Base-by-base conservation (phyloP, 2,329 filamentous ascomycete genomes). In the Hymenoscyphus infarciens region DNA sequence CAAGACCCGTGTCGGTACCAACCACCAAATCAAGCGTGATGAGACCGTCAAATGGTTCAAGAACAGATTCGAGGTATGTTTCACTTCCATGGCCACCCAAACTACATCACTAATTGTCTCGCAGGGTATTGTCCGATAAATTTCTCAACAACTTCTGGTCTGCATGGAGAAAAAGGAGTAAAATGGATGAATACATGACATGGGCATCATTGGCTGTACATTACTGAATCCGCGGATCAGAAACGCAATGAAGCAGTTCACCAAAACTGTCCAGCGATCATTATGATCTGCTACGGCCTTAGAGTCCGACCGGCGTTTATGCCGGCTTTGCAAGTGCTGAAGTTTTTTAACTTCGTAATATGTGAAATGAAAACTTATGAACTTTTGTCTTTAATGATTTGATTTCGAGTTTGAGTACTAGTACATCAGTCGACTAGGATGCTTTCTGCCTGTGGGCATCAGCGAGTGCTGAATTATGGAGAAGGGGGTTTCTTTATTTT, bases 41-140 rank as follows among this genome's bases (percentile, higher is more conserved):
- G 95, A 99, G 88, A 97, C 93, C 77, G 83, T 98, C 83, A 96
- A 93, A 86, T 99, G 95, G 95, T 99, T 90, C 86, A 91, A 91
- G 86, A 87, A 69, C 63, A 63, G 71, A 62, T 73, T 73, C 67
- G 71, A 73, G 67, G 66, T 68, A 61, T 55, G 63, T 59, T 42
- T 25, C 11, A 19, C 22, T 35, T 27, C 11, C 4, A 8, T 15
- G 29, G 4, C 2, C 22, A 10, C 8, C 8, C 38, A 16, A 22
- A 11, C n/a, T n/a, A 3, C 35, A 25, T 27, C 56, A 16, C 62
- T 66, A 56, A 64, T 45, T 13, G 22, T 29, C 38, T 5, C 11
- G 33, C 92, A 98, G 80, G 95, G 94, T 79, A 98, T 98, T 79
- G 92, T 99, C 83, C 89, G 95, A 85, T 98, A 96, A 91, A 87